Evolutionary conservation across 2,329 filamentous ascomycete genomes (phyloP).

Genomic region (Aspergillus intermedius): DNA sequence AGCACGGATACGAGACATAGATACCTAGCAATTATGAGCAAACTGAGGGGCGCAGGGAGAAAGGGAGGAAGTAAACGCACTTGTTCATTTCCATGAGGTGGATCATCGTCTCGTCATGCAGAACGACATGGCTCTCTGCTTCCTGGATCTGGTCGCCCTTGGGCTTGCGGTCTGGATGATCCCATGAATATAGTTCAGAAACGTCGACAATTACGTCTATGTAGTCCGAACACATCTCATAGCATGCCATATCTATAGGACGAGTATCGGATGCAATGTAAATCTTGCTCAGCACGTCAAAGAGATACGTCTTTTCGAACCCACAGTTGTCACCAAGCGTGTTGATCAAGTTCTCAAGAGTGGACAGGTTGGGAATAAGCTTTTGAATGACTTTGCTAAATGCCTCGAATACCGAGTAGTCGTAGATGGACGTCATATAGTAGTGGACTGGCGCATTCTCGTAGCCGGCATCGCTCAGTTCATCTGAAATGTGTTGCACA

Average conservation of each 20-base stretch:
- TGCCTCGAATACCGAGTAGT: slow-evolving; percentile 96
- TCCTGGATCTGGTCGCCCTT: slow-evolving; percentile 45
- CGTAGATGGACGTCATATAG: slow-evolving; percentile 96
- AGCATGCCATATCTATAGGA: slow-evolving; percentile 88
- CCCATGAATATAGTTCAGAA: slow-evolving; percentile 87
- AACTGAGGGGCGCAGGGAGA: neutral
- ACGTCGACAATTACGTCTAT: slow-evolving; percentile 98
- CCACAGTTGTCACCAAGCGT: slow-evolving; percentile 88
- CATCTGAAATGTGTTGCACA: slow-evolving; percentile 91
- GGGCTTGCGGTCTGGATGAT: slow-evolving; percentile 38
- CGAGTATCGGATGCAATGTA: slow-evolving; percentile 95
- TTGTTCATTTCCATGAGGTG: slow-evolving; percentile 62
- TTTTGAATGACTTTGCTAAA: slow-evolving; percentile 99
- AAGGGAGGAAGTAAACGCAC: slow-evolving; percentile 33
- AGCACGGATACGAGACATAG: slow-evolving; percentile 60
- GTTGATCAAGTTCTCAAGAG: slow-evolving; percentile 88
- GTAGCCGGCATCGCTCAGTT: slow-evolving; percentile 85
- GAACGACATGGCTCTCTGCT: slow-evolving; percentile 57
- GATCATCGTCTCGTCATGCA: slow-evolving; percentile 57
- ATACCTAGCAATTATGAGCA: slow-evolving; percentile 41
- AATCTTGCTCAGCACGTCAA: slow-evolving; percentile 96
- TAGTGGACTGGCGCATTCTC: slow-evolving; percentile 92
- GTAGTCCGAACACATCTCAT: slow-evolving; percentile 97
- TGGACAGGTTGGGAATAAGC: slow-evolving; percentile 85
- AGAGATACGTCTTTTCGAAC: slow-evolving; percentile 97